Evolutionary conservation across 805 yeast species (phyloP).

Genomic region (Jamesozyma gamospora): DNA sequence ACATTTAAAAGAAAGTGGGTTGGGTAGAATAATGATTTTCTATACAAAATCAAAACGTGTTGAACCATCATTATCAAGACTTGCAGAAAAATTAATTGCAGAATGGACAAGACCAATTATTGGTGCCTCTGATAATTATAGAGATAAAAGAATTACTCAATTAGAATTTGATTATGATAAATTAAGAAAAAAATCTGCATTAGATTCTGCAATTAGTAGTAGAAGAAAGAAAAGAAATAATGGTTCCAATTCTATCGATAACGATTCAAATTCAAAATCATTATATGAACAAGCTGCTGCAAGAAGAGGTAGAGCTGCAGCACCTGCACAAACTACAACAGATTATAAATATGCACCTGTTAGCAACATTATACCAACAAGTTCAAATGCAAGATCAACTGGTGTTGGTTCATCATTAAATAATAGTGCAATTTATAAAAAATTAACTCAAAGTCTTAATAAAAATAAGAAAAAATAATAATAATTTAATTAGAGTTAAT

Average conservation of each 20-base stretch:
- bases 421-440: slow-evolving; percentile 72
- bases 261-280: slow-evolving; percentile 37
- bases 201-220: slow-evolving; percentile 25
- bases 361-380: slow-evolving; percentile 40
- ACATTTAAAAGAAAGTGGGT: slow-evolving; percentile 87
- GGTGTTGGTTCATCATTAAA: slow-evolving; percentile 45
- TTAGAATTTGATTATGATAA: slow-evolving; percentile 57
- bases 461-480: slow-evolving; percentile 17
- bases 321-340: slow-evolving; percentile 82
- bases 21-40: slow-evolving; percentile 88
- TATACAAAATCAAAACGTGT: slow-evolving; percentile 86
- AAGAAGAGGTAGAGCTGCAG: slow-evolving; percentile 88
- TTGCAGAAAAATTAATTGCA: slow-evolving; percentile 84
- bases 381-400: slow-evolving; percentile 32
- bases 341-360: slow-evolving; percentile 88
- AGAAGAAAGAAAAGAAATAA: slow-evolving; percentile 21
- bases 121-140: slow-evolving; percentile 89
- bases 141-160: slow-evolving; percentile 68
- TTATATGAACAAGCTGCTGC: slow-evolving; percentile 85
- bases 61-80: slow-evolving; percentile 74
- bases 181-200: slow-evolving; percentile 31
- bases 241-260: slow-evolving; percentile 4
- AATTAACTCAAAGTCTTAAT: slow-evolving; percentile 43
- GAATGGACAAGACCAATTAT: slow-evolving; percentile 98
- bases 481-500: too few species aligned